Evolutionary conservation across 2,329 filamentous ascomycete species (phyloP).

Genomic region (Simplicillium aogashimaense): DNA sequence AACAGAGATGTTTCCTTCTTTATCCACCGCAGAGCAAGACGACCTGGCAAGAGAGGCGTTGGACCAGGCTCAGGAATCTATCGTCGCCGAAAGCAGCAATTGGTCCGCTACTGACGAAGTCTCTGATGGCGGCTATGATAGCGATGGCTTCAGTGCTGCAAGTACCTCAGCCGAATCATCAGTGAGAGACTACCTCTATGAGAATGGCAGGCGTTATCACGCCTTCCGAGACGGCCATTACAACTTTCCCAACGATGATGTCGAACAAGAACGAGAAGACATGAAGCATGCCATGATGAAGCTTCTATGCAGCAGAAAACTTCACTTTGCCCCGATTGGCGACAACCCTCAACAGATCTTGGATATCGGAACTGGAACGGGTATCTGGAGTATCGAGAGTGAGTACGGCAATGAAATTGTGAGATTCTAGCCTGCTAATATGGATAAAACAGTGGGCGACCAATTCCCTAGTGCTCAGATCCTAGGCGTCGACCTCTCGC

Average conservation of each 20-base stretch:
- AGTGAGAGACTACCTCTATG: constrained; percentile 39
- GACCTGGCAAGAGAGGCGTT: constrained; percentile 24
- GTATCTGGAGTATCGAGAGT: constrained; percentile 50
- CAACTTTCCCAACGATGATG: constrained; percentile 50
- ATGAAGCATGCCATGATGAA: constrained; percentile 45
- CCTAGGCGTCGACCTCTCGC: constrained; percentile 35
- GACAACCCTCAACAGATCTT: constrained; percentile 37
- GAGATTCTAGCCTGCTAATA: constrained; percentile 6
- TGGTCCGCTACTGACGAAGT: constrained; percentile 10
- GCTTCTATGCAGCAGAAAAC: constrained; percentile 33
- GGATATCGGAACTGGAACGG: constrained; percentile 50
- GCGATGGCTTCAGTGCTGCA: constrained; percentile 22
- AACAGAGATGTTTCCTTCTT: constrained; percentile 22
- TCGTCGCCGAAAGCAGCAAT: constrained; percentile 23
- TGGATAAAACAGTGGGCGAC: constrained; percentile 31
- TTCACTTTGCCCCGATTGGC: constrained; percentile 43
- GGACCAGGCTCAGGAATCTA: constrained; percentile 23
- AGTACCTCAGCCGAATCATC: constrained; percentile 27
- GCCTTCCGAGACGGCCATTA: constrained; percentile 43
- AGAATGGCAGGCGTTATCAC: constrained; percentile 52
- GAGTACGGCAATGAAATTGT: constrained; percentile 8
- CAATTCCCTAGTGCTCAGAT: constrained; percentile 30
- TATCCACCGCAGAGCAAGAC: constrained; percentile 24
- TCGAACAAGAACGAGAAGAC: constrained; percentile 48
- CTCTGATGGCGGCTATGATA: constrained; percentile 27